Conservation (phyloP, 148 eudicot genomes). For the Arbutus unedo region DNA sequence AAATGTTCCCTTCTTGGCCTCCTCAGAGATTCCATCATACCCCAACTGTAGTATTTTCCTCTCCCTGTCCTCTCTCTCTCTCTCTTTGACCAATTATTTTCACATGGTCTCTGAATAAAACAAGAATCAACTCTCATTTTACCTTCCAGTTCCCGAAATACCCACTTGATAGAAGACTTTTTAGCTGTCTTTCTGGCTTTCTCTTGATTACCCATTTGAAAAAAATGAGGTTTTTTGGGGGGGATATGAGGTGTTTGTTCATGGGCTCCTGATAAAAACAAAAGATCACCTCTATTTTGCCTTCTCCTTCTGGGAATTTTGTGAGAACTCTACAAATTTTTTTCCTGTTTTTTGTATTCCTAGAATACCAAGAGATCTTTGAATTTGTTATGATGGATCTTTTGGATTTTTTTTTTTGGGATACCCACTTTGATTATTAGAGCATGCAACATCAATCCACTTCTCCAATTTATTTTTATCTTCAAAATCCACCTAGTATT, state of each 20-base stretch:
- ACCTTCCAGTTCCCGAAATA: not conserved
- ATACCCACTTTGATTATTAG: constrained; percentile 17
- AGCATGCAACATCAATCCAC: too few relatives aligned
- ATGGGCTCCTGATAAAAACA: not conserved
- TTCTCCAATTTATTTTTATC: too few relatives aligned
- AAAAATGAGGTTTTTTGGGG: not conserved
- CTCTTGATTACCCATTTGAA: not conserved
- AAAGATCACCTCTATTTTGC: not conserved
- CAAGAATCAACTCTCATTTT: constrained; percentile 5
- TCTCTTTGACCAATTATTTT: constrained; percentile 45
- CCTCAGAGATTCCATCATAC: constrained; percentile 66
- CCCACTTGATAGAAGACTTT: constrained; percentile 14
- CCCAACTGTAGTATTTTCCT: constrained; percentile 42
- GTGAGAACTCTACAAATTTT: not conserved
- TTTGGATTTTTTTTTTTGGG: not conserved
- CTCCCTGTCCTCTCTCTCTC: not conserved
- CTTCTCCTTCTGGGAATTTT: not conserved
- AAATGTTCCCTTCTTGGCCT: constrained; percentile 99
- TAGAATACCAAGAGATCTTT: not conserved
- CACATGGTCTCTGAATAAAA: not conserved
- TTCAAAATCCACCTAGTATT: too few relatives aligned
- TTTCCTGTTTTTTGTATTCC: not conserved
- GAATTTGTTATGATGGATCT: not conserved
- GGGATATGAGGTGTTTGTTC: not conserved
- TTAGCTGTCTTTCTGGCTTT: constrained; percentile 9